Evolutionary conservation across 2,329 filamentous ascomycete species (phyloP), one percentile per base, ranked within the genome.

Genomic region (Phaeoacremonium minimum): DNA sequence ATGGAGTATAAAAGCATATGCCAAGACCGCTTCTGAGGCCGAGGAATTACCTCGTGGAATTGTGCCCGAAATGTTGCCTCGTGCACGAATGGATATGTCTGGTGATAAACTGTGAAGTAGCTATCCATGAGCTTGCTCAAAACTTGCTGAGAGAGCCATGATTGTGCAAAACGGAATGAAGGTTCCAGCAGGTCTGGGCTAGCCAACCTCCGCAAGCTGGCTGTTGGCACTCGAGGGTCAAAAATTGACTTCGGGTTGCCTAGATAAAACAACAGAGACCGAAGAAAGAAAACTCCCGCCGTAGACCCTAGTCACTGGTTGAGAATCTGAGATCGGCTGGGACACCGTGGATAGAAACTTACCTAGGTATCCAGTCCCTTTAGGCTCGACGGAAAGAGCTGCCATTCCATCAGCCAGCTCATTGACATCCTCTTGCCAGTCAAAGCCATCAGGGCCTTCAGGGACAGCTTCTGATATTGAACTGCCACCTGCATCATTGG

Each of bases 31-130:
- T 35, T 33, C 15, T 37, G 34, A 6, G 57, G 57, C 6, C 57
- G 47, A 7, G 49, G 44, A 14, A 61, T 56, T 7, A 61, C 49
- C 31, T 59, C 56, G 15, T 49, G 51, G 33, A 57, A 60, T 17
- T 53, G 40, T 50, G 57, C 43, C 5, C 50, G 50, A 19, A 56
- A 17, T 40, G 61, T 65, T 3, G 60, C 53, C 38, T 71, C 67
- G 40, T 71, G 65, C 4, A 72, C 45, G 18, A 71, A 58, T 1
- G 67, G 69, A 36, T 69, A 71, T 4, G 58, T 58, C 7, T 57
- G 45, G 44, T 72, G 65, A 41, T 68, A 69, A n/a, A 61, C 45
- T 3, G 50, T 46, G 38, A 71, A 71, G 42, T 69, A 72, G 4
- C 57, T 53, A 31, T 63, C 55, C 5, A 64, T 53, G 15, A 54